Evolutionary conservation across 2,329 filamentous ascomycete species (phyloP).

Genomic region (Beauveria caledonica): DNA sequence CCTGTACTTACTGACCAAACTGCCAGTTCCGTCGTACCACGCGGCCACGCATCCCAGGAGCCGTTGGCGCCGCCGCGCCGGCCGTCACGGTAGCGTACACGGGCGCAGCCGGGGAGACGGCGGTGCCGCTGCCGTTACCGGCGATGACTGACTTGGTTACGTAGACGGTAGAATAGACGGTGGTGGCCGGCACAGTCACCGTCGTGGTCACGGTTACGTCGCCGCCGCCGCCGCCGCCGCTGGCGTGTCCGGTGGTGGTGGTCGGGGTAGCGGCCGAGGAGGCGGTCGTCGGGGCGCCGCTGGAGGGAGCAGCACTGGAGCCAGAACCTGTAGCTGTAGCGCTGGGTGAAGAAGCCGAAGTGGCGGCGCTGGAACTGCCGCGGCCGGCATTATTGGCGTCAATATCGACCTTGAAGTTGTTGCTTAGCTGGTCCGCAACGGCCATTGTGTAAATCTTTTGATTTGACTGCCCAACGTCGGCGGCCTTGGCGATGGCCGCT

Average conservation of each 20-base stretch:
- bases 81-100: not conserved
- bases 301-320: constrained; percentile 13
- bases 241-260: constrained; percentile 2
- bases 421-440: constrained; percentile 36
- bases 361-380: not conserved
- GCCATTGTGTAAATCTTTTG: constrained; percentile 36
- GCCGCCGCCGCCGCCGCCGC: constrained; percentile 13
- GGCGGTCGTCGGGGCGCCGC: not conserved
- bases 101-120: not conserved
- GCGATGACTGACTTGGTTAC: constrained; percentile 10
- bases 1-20: not conserved
- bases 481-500: constrained; percentile 15
- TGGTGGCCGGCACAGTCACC: constrained; percentile 25
- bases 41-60: not conserved
- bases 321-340: constrained; percentile 8
- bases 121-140: not conserved
- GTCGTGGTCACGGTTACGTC: constrained; percentile 29
- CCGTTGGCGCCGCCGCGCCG: not conserved
- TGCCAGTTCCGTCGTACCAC: constrained; percentile 3
- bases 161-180: constrained; percentile 29
- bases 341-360: constrained; percentile 6
- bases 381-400: constrained; percentile 17
- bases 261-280: not conserved
- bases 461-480: constrained; percentile 25
- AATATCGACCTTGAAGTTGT: constrained; percentile 37